Conservation (phyloP, 2,329 filamentous ascomycete genomes). For the Arthrobotrys sinensis region DNA sequence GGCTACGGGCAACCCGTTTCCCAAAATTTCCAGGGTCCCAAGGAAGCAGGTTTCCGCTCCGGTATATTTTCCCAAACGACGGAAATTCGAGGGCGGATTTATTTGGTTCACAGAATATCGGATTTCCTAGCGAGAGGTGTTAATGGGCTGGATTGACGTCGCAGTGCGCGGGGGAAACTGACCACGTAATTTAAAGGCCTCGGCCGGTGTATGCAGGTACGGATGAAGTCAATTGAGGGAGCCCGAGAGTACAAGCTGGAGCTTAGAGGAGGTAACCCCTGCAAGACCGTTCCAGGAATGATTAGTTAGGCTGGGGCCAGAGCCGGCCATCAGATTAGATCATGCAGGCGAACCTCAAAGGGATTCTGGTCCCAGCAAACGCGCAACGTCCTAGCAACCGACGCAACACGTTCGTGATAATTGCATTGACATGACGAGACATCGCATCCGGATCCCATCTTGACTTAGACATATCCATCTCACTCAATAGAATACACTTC, state of each 20-base stretch:
- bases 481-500: neutral
- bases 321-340: slow-evolving; percentile 21
- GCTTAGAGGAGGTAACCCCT: slow-evolving; percentile 36
- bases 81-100: neutral
- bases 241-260: slow-evolving; percentile 44
- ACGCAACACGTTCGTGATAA: slow-evolving; percentile 27
- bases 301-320: neutral
- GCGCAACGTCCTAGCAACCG: slow-evolving; percentile 48
- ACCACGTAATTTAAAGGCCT: slow-evolving; percentile 39
- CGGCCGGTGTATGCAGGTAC: slow-evolving; percentile 19
- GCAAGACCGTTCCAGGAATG: slow-evolving; percentile 32
- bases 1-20: neutral
- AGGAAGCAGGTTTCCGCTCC: slow-evolving; percentile 10
- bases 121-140: slow-evolving; percentile 13
- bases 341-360: neutral
- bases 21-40: neutral
- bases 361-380: slow-evolving; percentile 29
- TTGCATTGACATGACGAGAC: neutral
- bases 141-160: slow-evolving; percentile 14
- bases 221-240: slow-evolving; percentile 28
- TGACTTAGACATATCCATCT: no score
- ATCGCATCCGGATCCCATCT: no score
- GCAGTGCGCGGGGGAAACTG: slow-evolving; percentile 14
- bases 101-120: slow-evolving; percentile 1
- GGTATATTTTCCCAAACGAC: neutral